phyloP scores from a whole-genome alignment of 2,329 filamentous ascomycete genomes.

The Colletotrichum zoysiae region DNA sequence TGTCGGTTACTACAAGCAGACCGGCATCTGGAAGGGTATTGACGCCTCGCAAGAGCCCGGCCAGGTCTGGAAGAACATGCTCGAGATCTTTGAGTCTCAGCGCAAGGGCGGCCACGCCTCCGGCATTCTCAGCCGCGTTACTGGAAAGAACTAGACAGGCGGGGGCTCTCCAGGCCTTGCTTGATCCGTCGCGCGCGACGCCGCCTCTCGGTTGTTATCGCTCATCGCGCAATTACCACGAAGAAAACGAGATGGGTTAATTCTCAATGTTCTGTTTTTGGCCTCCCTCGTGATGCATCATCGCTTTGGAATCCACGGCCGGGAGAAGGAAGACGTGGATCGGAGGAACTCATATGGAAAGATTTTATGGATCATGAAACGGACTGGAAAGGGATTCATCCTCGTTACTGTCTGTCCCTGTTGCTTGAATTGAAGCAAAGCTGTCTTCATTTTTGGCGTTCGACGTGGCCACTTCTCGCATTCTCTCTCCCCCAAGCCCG shows the following conservation, averaged over 20 bases:
- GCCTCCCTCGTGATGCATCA: conserved; percentile 4
- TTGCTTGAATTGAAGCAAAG: conserved; percentile 17
- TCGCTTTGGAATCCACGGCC: conserved; percentile 9
- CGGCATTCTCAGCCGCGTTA: conserved; percentile 56
- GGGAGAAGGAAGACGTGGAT: conserved; percentile 28
- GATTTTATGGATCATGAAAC: conserved; percentile 40
- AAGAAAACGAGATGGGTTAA: conserved; percentile 10
- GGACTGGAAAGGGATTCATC: conserved; percentile 26
- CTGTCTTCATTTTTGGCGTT: conserved; percentile 29
- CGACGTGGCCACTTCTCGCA: conserved; percentile 15
- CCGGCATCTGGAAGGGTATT: conserved; percentile 94
- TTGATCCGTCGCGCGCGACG: neutral
- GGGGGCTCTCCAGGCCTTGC: conserved; percentile 1
- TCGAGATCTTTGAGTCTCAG: conserved; percentile 78
- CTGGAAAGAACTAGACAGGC: conserved; percentile 48
- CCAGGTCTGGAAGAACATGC: conserved; percentile 93
- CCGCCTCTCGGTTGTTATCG: neutral
- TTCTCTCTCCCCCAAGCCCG: conserved; percentile 5
- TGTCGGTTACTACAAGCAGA: conserved; percentile 96
- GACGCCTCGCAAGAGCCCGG: conserved; percentile 97
- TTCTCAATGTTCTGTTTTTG: conserved; percentile 5
- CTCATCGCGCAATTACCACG: conserved; percentile 5
- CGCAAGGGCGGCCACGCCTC: conserved; percentile 48
- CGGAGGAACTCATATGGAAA: conserved; percentile 37
- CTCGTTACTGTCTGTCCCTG: conserved; percentile 6